Conservation (phyloP, 2,329 filamentous ascomycete species). For the Monilinia aucupariae region DNA sequence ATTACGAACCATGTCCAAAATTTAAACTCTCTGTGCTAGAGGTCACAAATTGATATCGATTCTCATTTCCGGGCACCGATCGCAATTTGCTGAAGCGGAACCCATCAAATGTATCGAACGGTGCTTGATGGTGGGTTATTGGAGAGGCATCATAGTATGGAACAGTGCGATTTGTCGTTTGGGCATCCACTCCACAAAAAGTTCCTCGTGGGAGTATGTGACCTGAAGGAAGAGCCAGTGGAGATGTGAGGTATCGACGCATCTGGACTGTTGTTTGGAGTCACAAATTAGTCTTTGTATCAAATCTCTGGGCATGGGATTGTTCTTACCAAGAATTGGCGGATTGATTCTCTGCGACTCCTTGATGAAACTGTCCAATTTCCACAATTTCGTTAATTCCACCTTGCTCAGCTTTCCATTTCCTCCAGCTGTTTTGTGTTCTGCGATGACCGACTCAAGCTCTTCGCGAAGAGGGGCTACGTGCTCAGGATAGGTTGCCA, state of each 20-base stretch:
- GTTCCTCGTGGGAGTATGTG: slow-evolving; percentile 32
- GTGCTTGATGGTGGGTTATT: slow-evolving; percentile 1
- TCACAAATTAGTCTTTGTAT: background rate
- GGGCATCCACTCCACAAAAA: slow-evolving; percentile 1
- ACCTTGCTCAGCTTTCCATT: slow-evolving; percentile 9
- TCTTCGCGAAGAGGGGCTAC: slow-evolving; percentile 7
- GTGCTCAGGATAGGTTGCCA: slow-evolving; percentile 10
- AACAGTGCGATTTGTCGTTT: slow-evolving; percentile 10
- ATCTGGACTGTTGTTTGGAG: background rate
- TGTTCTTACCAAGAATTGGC: slow-evolving; percentile 10
- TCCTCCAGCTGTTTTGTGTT: slow-evolving; percentile 24
- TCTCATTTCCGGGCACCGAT: slow-evolving; percentile 26
- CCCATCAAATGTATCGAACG: slow-evolving; percentile 26
- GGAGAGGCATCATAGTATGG: slow-evolving; percentile 15
- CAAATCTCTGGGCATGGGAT: background rate
- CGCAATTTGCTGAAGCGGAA: slow-evolving; percentile 29
- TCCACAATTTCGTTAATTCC: slow-evolving; percentile 9
- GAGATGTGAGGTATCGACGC: slow-evolving; percentile 19
- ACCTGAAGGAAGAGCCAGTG: slow-evolving; percentile 34
- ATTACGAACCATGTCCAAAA: slow-evolving; percentile 38
- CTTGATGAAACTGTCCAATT: slow-evolving; percentile 17
- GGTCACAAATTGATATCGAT: slow-evolving; percentile 36
- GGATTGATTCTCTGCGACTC: slow-evolving; percentile 10
- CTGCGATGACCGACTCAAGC: background rate
- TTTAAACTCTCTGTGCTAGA: slow-evolving; percentile 34